Evolutionary conservation across 2,329 filamentous ascomycete genomes (phyloP).

Genomic region (Fusarium mundagurra): DNA sequence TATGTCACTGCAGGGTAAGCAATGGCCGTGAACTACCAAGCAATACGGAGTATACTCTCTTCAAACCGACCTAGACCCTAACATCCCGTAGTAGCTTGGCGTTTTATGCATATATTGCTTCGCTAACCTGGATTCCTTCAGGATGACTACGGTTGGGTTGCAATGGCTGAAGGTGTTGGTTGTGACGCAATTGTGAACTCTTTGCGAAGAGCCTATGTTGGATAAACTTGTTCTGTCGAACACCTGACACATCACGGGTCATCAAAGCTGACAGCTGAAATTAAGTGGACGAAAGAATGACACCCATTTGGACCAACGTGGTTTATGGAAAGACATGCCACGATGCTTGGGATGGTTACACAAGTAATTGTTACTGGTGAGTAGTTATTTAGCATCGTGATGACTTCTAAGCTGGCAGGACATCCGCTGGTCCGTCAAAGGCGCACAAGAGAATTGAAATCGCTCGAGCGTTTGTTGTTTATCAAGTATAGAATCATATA

Average conservation of each 20-base stretch:
- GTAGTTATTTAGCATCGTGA: not conserved
- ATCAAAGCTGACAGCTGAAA: slow-evolving; percentile 13
- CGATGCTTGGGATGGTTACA: slow-evolving; percentile 26
- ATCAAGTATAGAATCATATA: not conserved
- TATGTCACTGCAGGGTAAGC: not conserved
- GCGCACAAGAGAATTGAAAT: not conserved
- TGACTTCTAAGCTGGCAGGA: not conserved
- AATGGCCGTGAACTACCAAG: not conserved
- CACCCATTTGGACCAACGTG: not conserved
- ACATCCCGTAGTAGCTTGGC: not conserved
- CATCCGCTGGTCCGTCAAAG: not conserved
- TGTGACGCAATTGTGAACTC: not conserved
- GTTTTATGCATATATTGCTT: not conserved
- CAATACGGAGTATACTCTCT: not conserved
- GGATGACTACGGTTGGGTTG: not conserved
- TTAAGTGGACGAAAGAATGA: not conserved
- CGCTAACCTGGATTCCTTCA: not conserved
- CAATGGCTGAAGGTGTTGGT: not conserved
- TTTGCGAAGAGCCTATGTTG: not conserved
- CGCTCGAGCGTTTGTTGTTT: not conserved
- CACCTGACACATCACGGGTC: not conserved
- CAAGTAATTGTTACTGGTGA: not conserved
- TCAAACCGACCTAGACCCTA: not conserved
- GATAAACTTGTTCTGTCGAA: not conserved
- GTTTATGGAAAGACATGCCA: slow-evolving; percentile 10